Base-by-base conservation (phyloP, 192 early-diverging fungal genomes). In the Podila horticola region DNA sequence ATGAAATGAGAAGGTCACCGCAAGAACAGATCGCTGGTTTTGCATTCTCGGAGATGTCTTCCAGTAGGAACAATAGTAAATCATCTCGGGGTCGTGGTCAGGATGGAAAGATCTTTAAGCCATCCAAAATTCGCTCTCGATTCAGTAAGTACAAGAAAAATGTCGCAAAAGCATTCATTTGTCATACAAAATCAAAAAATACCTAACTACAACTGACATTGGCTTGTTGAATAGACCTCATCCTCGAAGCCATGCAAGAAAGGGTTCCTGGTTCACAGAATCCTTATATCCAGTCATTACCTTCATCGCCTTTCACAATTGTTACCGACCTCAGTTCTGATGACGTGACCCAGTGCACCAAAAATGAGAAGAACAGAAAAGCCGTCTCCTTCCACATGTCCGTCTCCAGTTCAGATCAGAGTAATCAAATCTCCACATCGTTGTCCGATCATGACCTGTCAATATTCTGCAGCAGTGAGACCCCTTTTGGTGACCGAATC, bases 391-490 rank as follows among this genome's bases (percentile, higher is more conserved):
- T 55, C n/a, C 52, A 55, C 3, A 9, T 26, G 4, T 55, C 52
- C n/a, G 9, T 26, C 22, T 55, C 52, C 52, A 24, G 5, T 55
- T 26, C 52, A 10, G 6, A n/a, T 12, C n/a, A 55, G n/a, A 55
- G n/a, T 55, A 19, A 12, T 45, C 13, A 45, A 3, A 10, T 22
- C 8, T 55, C 52, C 52, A 55, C 24, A 45, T 55, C 22, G 13
- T 24, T 28, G 17, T 71, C 70, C 48, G 69, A 77, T 55, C 28
- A 28, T 13, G 75, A 77, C 24, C 29, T 59, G 19, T 55, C 63
- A 0, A 28, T 77, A 2, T 77, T 71, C 34, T 71, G 69, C 48
- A 76, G 74, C 38, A 4, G 26, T 8, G 17, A 20, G 13, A 22
- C 68, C 2, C 67, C 36, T 13, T n/a, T 11, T 22, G 24, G 55